Evolutionary conservation across 2,329 filamentous ascomycete genomes (phyloP).

Genomic region (Zymoseptoria brevis): DNA sequence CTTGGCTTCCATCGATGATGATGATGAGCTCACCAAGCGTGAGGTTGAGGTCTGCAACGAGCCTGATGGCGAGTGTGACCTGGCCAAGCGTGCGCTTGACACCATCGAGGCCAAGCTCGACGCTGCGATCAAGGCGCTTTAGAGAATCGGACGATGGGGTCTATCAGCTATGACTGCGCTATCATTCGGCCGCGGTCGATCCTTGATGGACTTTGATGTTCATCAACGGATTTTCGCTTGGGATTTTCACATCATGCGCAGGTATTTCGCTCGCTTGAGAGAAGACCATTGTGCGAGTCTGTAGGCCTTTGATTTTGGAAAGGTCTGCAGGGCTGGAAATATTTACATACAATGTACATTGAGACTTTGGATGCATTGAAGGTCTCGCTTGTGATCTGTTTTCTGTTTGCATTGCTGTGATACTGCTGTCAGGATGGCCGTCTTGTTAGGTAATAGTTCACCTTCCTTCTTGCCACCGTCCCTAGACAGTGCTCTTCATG

Average conservation of each 20-base stretch:
- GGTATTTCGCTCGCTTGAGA: neutral
- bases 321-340: neutral
- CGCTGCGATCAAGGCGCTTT: constrained; percentile 4
- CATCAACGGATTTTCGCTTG: neutral
- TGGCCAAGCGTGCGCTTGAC: constrained; percentile 10
- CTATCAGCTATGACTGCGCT: neutral
- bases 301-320: neutral
- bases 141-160: neutral
- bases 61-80: constrained; percentile 13
- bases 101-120: constrained; percentile 13
- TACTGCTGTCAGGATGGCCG: neutral
- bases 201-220: neutral
- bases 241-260: neutral
- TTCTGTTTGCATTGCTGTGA: neutral
- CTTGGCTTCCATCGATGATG: constrained; percentile 1
- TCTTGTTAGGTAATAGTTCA: no score
- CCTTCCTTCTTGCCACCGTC: no score
- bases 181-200: neutral
- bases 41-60: constrained; percentile 9
- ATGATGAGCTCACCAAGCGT: constrained; percentile 1
- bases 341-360: neutral
- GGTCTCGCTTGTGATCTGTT: neutral
- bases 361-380: neutral
- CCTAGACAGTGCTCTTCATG: neutral
- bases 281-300: neutral